phyloP scores from a whole-genome alignment of 345 rosid species.

The Salix koriyanagi region DNA sequence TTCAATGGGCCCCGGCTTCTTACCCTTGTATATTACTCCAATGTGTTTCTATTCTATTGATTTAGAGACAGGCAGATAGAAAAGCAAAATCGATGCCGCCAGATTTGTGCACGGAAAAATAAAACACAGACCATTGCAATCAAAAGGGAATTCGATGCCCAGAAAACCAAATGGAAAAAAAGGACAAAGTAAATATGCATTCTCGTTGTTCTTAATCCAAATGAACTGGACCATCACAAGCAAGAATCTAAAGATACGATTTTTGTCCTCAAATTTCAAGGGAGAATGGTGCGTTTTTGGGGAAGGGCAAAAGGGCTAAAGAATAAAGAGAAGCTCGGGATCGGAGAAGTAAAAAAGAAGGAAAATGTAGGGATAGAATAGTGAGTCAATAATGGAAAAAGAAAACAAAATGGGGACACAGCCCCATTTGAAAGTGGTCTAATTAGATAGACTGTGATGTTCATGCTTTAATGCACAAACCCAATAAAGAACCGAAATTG shows the following conservation, averaged over 20 bases:
- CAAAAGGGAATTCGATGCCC: background rate
- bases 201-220: background rate
- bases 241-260: conserved; percentile 1
- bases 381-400: conserved; percentile 31
- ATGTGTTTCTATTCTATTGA: background rate
- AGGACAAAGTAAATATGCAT: background rate
- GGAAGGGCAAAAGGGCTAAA: conserved; percentile 35
- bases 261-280: background rate
- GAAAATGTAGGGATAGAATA: background rate
- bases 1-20: background rate
- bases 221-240: background rate
- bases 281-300: background rate
- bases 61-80: background rate
- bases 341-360: conserved; percentile 36
- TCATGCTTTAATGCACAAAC: conserved; percentile 17
- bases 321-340: conserved; percentile 45
- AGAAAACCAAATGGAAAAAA: background rate
- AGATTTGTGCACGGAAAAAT: no score
- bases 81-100: background rate
- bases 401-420: conserved; percentile 21
- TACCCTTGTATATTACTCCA: background rate
- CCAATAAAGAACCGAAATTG: conserved; percentile 4
- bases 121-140: background rate
- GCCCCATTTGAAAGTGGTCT: conserved; percentile 20
- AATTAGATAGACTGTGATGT: conserved; percentile 12